Evolutionary conservation across 1,284 basidiomycete genomes (phyloP), one percentile per base, ranked within the genome.

Genomic region (Sanghuangporus weigelae): DNA sequence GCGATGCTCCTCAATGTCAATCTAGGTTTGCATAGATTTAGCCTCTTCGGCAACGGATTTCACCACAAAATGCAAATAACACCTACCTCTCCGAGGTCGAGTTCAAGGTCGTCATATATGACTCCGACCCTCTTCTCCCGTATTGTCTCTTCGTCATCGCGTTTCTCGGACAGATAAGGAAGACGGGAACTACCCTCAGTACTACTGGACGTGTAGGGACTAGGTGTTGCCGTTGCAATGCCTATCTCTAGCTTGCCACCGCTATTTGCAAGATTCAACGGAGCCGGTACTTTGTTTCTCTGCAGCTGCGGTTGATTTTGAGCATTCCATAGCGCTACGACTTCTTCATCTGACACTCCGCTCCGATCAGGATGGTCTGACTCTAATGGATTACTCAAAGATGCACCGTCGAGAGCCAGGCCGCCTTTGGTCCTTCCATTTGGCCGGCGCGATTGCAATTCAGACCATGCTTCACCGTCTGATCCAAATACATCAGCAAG

Each of bases 71-170:
- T 42, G 48, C 31, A 35, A 66, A 49, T 53, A 56, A 64, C 39
- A 65, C 51, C 57, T 72, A 69, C 67, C 67, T 71, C 66, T 70
- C 68, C 77, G 67, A 90, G 76, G 12, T 86, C 87, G 46, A 90
- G 77, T 68, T 90, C 86, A 60, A 90, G 74, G 65, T 88, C 86
- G 62, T 89, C 88, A 70, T 84, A 91, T 61, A 90, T 77, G n/a
- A 81, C 82, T 12, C 86, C 87, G 16, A 77, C 81, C 53, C 89
- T 77, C 73, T 86, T 89, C 66, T 84, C 59, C 80, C 76, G 19
- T 60, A 59, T 58, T 36, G 54, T 46, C 14, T 63, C 59, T 38
- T 64, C 66, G n/a, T 58, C 63, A 26, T 62, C 60, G 16, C 38
- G 12, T 51, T 38, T 42, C 36, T 44, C 51, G 26, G 55, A 14